These are phyloP conservation scores for Fusarium staphyleae DNA, from an alignment of 2,329 filamentous ascomycete genomes.

Conservation along the genomic window DNA sequence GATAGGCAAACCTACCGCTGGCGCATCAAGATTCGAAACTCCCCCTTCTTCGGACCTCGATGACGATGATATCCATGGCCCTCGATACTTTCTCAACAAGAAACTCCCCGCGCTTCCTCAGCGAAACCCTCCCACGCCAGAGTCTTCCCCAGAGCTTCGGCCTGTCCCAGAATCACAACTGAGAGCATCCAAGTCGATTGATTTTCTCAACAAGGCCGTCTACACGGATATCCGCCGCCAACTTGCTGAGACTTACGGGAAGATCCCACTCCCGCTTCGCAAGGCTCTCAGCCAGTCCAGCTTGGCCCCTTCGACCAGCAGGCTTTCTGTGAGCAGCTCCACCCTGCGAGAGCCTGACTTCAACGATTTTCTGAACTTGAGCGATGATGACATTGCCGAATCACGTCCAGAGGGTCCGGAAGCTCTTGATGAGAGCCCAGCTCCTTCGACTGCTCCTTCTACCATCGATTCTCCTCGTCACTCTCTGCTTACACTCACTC, in stretches of 20 bases:
- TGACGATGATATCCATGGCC: conserved; percentile 36
- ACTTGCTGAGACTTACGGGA: conserved; percentile 38
- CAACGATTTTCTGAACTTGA: conserved; percentile 61
- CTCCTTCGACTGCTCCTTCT: conserved; percentile 31
- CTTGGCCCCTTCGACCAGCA: conserved; percentile 40
- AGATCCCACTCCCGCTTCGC: conserved; percentile 37
- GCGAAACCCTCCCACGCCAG: conserved; percentile 44
- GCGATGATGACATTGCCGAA: conserved; percentile 66
- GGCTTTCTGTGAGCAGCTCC: conserved; percentile 42
- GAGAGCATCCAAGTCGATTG: conserved; percentile 39
- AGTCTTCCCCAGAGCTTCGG: conserved; percentile 46
- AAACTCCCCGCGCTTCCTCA: conserved; percentile 41
- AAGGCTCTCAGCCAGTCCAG: conserved; percentile 44
- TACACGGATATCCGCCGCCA: conserved; percentile 41
- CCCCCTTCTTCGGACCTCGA: conserved; percentile 47
- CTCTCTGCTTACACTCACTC: conserved; percentile 53
- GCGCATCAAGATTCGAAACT: conserved; percentile 41
- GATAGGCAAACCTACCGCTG: conserved; percentile 31
- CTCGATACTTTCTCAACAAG: conserved; percentile 37
- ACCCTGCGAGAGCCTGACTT: conserved; percentile 60
- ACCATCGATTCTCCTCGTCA: conserved; percentile 36
- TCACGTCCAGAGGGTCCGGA: conserved; percentile 35
- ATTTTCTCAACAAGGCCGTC: conserved; percentile 40
- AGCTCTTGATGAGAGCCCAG: conserved; percentile 13
- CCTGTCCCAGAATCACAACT: conserved; percentile 41